Evolutionary conservation across 106 monocot species (phyloP).

Genomic region (Gastrodia elata): DNA sequence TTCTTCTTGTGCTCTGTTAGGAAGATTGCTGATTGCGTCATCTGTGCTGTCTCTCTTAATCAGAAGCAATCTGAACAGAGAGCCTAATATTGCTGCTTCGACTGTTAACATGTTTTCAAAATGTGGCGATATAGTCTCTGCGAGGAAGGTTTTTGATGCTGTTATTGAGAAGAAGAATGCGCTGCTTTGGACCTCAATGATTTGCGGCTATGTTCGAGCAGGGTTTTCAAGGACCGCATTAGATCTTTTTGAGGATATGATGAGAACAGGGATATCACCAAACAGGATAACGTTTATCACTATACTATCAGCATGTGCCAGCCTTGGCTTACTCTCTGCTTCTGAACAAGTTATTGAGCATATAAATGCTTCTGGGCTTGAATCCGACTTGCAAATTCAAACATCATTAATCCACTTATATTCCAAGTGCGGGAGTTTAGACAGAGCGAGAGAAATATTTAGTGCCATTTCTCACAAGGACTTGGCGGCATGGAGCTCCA

Average conservation of each 20-base stretch:
- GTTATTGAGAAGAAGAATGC: conserved; percentile 26
- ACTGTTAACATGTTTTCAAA: conserved; percentile 28
- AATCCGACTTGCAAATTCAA: conserved; percentile 16
- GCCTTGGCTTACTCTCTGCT: conserved; percentile 12
- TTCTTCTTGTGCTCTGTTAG: conserved; percentile 10
- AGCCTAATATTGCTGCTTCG: conserved; percentile 10
- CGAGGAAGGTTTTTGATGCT: conserved; percentile 28
- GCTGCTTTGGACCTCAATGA: conserved; percentile 47
- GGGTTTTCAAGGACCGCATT: conserved; percentile 21
- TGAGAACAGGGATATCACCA: conserved; percentile 12
- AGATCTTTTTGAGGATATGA: conserved; percentile 20
- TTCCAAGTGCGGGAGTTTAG: conserved; percentile 22
- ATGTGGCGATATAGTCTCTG: conserved; percentile 23
- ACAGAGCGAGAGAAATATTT: conserved; percentile 22
- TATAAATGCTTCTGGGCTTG: conserved; percentile 7
- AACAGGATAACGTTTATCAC: conserved; percentile 24
- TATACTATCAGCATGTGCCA: conserved; percentile 30
- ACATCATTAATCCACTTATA: conserved; percentile 31
- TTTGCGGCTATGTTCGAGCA: conserved; percentile 25
- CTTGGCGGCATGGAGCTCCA: conserved; percentile 17
- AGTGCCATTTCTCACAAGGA: background rate
- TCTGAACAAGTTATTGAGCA: conserved; percentile 19
- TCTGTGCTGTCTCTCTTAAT: conserved; percentile 25
- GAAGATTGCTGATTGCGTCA: background rate
- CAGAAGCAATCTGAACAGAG: conserved; percentile 15